Base-by-base conservation (phyloP, 2,329 filamentous ascomycete genomes). In the Pseudomassariella vexata region DNA sequence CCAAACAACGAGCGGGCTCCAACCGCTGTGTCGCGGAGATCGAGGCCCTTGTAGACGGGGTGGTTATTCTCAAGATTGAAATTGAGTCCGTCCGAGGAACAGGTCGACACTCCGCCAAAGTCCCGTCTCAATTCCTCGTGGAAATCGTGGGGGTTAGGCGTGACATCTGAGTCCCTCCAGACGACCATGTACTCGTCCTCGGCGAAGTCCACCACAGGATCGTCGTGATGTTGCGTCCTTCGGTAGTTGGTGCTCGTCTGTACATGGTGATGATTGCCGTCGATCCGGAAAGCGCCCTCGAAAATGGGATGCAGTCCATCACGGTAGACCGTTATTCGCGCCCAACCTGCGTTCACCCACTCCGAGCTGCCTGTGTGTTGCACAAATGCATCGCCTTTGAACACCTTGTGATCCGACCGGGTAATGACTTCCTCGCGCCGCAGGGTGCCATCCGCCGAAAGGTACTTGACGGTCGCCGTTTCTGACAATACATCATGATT, bases 161-260 rank as follows among this genome's bases (percentile, higher is more conserved):
- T 56, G 50, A 95, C 77, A 56, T 98, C 92, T 18, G 88, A 94
- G 53, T 96, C 89, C 43, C 89, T 77, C 72, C 86, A 96, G 1
- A 95, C 73, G 21, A 95, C 70, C 89, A 98, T 92, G 52, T 76
- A 82, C 39, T 94, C 85, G 19, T 79, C 73, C 5, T 52, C 49
- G 14, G 64, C 68, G 27, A 64, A 59, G 10, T 72, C 62, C 6
- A 85, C 55, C 17, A 72, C 64, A 3, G 88, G 85, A 54, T 98
- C 92, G 26, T 79, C 63, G 15, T 63, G 56, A 39, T 86, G 76
- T 50, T 76, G 82, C 27, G 85, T 88, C 43, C 76, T 70, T 52
- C 76, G 69, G 52, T 92, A 98, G 40, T 79, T 82, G 18, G 73
- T 72, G 40, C 74, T 75, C 18, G 86, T 77, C 51, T 94, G 83